These are phyloP conservation scores for Cutaneotrichosporon sp. DNA, from an alignment of 1,284 basidiomycete species.

Conservation along the genomic window DNA sequence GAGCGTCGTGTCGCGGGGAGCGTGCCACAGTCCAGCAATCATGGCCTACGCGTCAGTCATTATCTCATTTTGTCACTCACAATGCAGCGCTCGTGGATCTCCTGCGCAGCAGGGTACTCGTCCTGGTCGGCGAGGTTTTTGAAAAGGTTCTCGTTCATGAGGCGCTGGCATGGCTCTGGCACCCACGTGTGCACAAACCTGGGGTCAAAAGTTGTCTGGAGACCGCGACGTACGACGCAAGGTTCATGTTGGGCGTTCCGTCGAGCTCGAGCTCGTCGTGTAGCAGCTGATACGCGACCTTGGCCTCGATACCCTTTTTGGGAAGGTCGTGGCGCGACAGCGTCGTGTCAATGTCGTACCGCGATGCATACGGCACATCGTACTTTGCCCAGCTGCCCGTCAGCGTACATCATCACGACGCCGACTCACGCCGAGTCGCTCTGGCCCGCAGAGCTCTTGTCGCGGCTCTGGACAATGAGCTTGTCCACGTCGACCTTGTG, in stretches of 20 bases:
- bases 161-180: constrained; percentile 59
- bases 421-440: neutral
- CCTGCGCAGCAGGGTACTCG: constrained; percentile 74
- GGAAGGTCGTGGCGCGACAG: constrained; percentile 49
- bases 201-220: neutral
- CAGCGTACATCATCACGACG: neutral
- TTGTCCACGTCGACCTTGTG: constrained; percentile 43
- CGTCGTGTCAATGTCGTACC: constrained; percentile 39
- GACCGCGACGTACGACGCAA: constrained; percentile 54
- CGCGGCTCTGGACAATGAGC: constrained; percentile 28
- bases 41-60: constrained; percentile 54
- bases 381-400: constrained; percentile 25
- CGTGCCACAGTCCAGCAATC: constrained; percentile 89
- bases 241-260: constrained; percentile 69
- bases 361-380: constrained; percentile 38
- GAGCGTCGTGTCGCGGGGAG: constrained; percentile 56
- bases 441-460: neutral
- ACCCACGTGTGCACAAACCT: constrained; percentile 69
- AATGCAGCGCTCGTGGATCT: constrained; percentile 70
- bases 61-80: constrained; percentile 12
- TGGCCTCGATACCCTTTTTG: constrained; percentile 42
- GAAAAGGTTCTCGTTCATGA: constrained; percentile 76
- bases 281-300: constrained; percentile 67
- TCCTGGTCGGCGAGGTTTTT: constrained; percentile 89
- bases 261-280: constrained; percentile 79